Percentiles rank a stretch among this genome's conserved stretches.
Conservation (phyloP, 176 grass and related monocot species). For the Guadua angustifolia region DNA sequence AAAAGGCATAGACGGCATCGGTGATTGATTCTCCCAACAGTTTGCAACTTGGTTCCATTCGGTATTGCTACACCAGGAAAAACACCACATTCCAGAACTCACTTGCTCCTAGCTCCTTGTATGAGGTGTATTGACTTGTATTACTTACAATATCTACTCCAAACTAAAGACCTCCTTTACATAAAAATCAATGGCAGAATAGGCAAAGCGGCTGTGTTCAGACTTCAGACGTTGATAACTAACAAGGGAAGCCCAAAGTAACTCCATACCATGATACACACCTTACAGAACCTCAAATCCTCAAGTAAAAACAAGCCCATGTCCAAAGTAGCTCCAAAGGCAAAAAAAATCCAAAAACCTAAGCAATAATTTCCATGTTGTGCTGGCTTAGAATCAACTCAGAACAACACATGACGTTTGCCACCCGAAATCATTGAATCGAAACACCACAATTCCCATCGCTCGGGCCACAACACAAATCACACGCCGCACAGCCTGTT, state of each 20-base stretch:
- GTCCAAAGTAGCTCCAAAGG: neutral
- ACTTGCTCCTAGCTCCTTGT: neutral
- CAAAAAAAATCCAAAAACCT: conserved; percentile 3
- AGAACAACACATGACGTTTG: neutral
- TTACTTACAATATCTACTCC: neutral
- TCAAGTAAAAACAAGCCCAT: neutral
- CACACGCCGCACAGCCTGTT: neutral
- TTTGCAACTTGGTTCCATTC: neutral
- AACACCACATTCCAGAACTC: neutral
- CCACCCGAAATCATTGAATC: neutral
- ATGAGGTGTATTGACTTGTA: neutral
- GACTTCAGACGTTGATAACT: neutral
- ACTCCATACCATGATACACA: neutral
- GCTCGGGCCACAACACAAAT: neutral
- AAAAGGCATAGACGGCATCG: neutral
- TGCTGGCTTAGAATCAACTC: neutral
- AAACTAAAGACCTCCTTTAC: neutral
- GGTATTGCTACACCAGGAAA: neutral
- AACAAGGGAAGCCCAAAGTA: neutral
- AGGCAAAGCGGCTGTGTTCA: neutral
- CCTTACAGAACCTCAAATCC: neutral
- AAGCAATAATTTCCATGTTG: neutral
- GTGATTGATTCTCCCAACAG: neutral
- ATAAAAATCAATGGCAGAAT: neutral
- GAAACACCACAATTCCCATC: neutral